Conservation (phyloP, 2,329 filamentous ascomycete genomes). For the Peltaster fructicola region DNA sequence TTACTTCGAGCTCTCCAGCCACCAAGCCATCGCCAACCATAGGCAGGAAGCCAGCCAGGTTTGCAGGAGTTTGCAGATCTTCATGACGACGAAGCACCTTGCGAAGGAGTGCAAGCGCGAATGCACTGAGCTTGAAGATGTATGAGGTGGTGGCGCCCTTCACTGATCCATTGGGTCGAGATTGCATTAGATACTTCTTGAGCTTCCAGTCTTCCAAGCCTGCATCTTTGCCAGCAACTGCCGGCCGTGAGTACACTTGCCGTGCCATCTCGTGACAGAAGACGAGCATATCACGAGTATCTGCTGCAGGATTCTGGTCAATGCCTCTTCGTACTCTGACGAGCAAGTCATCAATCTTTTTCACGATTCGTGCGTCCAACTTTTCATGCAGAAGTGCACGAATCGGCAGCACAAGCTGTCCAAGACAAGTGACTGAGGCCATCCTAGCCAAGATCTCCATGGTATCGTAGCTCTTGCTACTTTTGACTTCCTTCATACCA, state of each 20-base stretch:
- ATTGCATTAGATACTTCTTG: constrained; percentile 61
- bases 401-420: constrained; percentile 60
- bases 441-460: constrained; percentile 83
- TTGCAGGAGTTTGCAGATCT: constrained; percentile 57
- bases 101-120: constrained; percentile 73
- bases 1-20: constrained; percentile 77
- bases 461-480: constrained; percentile 93
- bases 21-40: constrained; percentile 77
- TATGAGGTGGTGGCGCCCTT: constrained; percentile 60
- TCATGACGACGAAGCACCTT: constrained; percentile 76
- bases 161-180: constrained; percentile 38
- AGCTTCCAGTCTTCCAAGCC: constrained; percentile 38
- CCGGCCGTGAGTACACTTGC: constrained; percentile 44
- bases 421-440: constrained; percentile 56
- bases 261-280: constrained; percentile 94
- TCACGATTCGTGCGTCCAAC: constrained; percentile 63
- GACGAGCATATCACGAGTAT: constrained; percentile 65
- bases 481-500: constrained; percentile 95
- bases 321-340: constrained; percentile 69
- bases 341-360: constrained; percentile 80
- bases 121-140: constrained; percentile 72
- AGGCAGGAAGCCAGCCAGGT: constrained; percentile 71
- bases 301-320: constrained; percentile 60
- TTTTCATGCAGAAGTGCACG: constrained; percentile 66
- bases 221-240: constrained; percentile 20